Base-by-base conservation (phyloP, 805 yeast species). In the Jamesozyma lodderae region DNA sequence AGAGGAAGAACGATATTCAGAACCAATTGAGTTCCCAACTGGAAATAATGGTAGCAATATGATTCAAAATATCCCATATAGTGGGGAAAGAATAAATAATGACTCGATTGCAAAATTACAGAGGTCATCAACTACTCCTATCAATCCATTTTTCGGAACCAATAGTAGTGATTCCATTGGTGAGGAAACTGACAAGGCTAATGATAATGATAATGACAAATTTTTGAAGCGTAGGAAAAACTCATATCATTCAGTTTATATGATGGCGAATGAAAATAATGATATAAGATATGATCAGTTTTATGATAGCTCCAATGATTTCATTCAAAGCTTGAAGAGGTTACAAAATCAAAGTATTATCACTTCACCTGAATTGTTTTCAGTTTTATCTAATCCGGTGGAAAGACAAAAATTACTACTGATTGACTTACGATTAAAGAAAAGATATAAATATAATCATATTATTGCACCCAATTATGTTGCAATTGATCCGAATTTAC, bases 291-390 rank as follows among this genome's bases (percentile, higher is more conserved):
- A 42, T 5, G 41, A 38, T 6, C 23, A 36, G 4, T 40, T 30
- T 15, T 42, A 55, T 21, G 53, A 53, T 29, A 38, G 35, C 13
- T 22, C 45, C 4, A 51, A 44, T 31, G 43, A 35, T 18, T 46
- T 44, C 19, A 45, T 49, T 11, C 53, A 53, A 29, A 44, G 48
- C 17, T 37, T 58, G 31, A 51, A 55, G 31, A 45, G 54, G 24
- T 37, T 58, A 26, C 61, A 59, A 34, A 56, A 51, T 33, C 90
- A 82, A 53, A 90, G 92, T 3, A 52, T 59, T 11, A 57, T 64
- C 4, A 53, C 71, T 0, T 52, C 70, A 8, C 63, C 59, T 20
- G 59, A 64, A 58, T 51, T 74, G 3, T 55, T 75, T 38, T 60
- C 70, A 4, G 65, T 67, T 14, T 57, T 75, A 36, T 65, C 61